phyloP scores from a whole-genome alignment of 164 flowering plant genomes.

The Stephania yunnanensis region DNA sequence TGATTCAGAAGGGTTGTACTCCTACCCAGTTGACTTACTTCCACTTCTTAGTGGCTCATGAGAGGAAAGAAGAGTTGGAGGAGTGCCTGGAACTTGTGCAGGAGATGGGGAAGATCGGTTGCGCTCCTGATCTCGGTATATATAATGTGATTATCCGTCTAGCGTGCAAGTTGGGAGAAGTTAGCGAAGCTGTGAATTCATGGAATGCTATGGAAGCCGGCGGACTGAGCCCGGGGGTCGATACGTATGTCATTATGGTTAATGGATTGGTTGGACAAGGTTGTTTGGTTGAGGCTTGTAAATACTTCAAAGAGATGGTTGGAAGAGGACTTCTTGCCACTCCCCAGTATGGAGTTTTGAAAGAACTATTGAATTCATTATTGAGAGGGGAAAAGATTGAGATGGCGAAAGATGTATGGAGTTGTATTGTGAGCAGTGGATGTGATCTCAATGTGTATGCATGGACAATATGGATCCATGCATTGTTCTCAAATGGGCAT shows the following conservation, averaged over 20 bases:
- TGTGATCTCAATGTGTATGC: slow-evolving; percentile 75
- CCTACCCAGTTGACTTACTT: slow-evolving; percentile 65
- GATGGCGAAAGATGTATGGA: slow-evolving; percentile 80
- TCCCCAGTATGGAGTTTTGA: slow-evolving; percentile 79
- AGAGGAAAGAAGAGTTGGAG: slow-evolving; percentile 80
- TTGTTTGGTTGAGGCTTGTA: slow-evolving; percentile 62
- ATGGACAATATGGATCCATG: slow-evolving; percentile 96
- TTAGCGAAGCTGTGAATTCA: slow-evolving; percentile 46
- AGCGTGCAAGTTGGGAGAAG: slow-evolving; percentile 73
- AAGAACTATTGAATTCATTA: slow-evolving; percentile 62
- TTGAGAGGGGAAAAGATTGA: slow-evolving; percentile 73
- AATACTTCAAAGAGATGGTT: slow-evolving; percentile 85
- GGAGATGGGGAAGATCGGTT: slow-evolving; percentile 54
- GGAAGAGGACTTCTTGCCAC: slow-evolving; percentile 61
- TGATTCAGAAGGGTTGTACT: slow-evolving; percentile 53
- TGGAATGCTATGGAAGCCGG: slow-evolving; percentile 74
- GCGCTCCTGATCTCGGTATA: slow-evolving; percentile 50
- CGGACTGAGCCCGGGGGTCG: slow-evolving; percentile 60
- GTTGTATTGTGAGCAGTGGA: slow-evolving; percentile 50
- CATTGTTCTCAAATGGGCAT: slow-evolving; percentile 69
- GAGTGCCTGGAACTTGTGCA: slow-evolving; percentile 62
- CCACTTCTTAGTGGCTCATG: slow-evolving; percentile 69
- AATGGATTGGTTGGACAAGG: slow-evolving; percentile 66
- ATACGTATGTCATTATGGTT: slow-evolving; percentile 62
- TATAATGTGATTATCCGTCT: slow-evolving; percentile 67